Percentiles rank a stretch among this genome's conserved stretches.
Evolutionary conservation across 352 stramenopile species (phyloP).

Genomic region (Pythium phragmitis): DNA sequence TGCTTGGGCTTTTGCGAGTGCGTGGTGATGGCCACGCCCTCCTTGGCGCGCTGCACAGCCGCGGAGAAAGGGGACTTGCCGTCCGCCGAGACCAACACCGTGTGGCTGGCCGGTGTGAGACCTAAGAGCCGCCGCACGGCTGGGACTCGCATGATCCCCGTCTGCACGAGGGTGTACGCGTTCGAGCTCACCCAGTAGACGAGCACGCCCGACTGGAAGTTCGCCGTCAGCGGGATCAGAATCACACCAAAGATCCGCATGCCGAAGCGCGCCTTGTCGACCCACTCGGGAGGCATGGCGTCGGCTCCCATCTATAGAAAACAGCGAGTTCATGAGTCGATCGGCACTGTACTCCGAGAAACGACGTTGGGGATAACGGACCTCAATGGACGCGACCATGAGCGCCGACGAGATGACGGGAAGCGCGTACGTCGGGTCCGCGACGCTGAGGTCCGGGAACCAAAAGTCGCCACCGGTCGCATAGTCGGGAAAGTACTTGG

Average conservation of each 20-base stretch:
- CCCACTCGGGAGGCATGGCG: conserved; percentile 56
- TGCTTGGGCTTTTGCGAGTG: conserved; percentile 63
- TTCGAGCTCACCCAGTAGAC: conserved; percentile 89
- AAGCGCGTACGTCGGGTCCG: conserved; percentile 74
- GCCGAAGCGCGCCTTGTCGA: conserved; percentile 72
- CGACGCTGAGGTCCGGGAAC: conserved; percentile 74
- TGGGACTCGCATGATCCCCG: conserved; percentile 51
- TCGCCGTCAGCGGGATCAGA: conserved; percentile 80
- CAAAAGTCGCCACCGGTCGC: conserved; percentile 72
- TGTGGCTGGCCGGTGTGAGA: conserved; percentile 20
- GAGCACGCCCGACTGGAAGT: conserved; percentile 84
- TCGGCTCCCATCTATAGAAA: conserved; percentile 50
- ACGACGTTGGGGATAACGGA: background rate
- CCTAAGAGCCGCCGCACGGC: conserved; percentile 48
- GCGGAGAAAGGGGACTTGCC: conserved; percentile 61
- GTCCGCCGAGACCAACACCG: conserved; percentile 35
- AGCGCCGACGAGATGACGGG: conserved; percentile 77
- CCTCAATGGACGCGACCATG: conserved; percentile 77
- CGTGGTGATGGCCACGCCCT: conserved; percentile 65
- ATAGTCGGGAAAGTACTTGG: conserved; percentile 82
- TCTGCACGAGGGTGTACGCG: conserved; percentile 72
- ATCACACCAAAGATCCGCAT: conserved; percentile 72
- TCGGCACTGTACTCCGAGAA: background rate
- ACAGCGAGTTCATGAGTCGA: background rate
- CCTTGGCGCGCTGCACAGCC: conserved; percentile 65